phyloP scores from a whole-genome alignment of 495 filamentous ascomycete genomes.

The Hypoxylon fragiforme region DNA sequence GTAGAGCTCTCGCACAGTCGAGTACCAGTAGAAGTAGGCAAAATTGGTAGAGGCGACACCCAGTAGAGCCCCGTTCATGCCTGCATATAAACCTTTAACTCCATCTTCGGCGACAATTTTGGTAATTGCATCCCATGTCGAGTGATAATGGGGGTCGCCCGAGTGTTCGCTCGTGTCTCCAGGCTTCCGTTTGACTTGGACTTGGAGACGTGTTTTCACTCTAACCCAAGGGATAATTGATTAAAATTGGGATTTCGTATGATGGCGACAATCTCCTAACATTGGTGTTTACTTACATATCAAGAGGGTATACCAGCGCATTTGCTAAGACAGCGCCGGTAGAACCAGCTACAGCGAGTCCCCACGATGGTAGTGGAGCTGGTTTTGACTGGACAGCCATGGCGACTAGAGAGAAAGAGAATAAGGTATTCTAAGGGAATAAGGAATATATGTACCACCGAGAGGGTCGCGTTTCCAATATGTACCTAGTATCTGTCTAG shows the following conservation, averaged over 20 bases:
- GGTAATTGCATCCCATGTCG: constrained; percentile 81
- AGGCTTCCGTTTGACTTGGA: constrained; percentile 78
- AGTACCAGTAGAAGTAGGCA: constrained; percentile 99
- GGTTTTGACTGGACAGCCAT: constrained; percentile 87
- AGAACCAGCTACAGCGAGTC: constrained; percentile 86
- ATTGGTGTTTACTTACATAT: constrained; percentile 70
- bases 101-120: constrained; percentile 88
- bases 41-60: constrained; percentile 98
- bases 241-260: constrained; percentile 17
- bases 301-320: constrained; percentile 92
- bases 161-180: constrained; percentile 45
- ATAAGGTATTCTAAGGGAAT: too few relatives aligned
- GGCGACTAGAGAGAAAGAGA: constrained; percentile 3
- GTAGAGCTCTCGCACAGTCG: constrained; percentile 81
- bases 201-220: constrained; percentile 95
- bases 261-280: neutral
- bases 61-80: constrained; percentile 81
- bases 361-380: constrained; percentile 84
- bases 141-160: constrained; percentile 75
- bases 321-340: constrained; percentile 94
- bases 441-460: neutral
- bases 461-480: constrained; percentile 1
- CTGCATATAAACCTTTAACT: constrained; percentile 79
- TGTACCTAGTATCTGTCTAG: too few relatives aligned
- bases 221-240: constrained; percentile 46